Conservation (phyloP, 2,329 filamentous ascomycete genomes). For the Aspergillus brunneoviolaceus region DNA sequence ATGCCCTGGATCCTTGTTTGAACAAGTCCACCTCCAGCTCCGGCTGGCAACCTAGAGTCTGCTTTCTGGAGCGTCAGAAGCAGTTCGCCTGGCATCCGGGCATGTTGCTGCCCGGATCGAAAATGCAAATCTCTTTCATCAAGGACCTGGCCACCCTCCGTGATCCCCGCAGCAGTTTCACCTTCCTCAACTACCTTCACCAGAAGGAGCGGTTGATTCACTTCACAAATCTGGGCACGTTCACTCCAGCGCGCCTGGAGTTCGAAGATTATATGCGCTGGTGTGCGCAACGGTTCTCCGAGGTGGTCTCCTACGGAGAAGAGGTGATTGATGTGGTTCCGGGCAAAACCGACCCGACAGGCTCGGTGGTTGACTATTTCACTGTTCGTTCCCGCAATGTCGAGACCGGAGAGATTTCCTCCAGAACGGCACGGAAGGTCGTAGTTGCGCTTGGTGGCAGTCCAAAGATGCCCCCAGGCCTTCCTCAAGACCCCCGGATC, state of each 20-base stretch:
- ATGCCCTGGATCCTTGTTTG: slow-evolving; percentile 58
- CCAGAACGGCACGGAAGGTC: slow-evolving; percentile 49
- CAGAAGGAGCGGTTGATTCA: slow-evolving; percentile 76
- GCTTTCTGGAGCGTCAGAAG: slow-evolving; percentile 83
- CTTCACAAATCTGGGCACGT: slow-evolving; percentile 88
- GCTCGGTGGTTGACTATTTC: slow-evolving; percentile 62
- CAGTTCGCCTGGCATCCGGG: slow-evolving; percentile 90
- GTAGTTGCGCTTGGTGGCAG: slow-evolving; percentile 67
- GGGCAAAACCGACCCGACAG: slow-evolving; percentile 48
- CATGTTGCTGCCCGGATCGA: slow-evolving; percentile 89
- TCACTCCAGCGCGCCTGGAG: slow-evolving; percentile 79
- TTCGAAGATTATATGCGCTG: slow-evolving; percentile 95
- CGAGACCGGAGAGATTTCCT: slow-evolving; percentile 45
- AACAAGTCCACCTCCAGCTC: slow-evolving; percentile 42
- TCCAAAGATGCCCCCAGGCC: slow-evolving; percentile 67
- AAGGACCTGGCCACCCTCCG: slow-evolving; percentile 91
- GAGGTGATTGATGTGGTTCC: slow-evolving; percentile 73
- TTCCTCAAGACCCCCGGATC: slow-evolving; percentile 69
- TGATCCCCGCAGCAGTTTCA: slow-evolving; percentile 86
- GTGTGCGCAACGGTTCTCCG: slow-evolving; percentile 78
- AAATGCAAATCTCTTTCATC: slow-evolving; percentile 97
- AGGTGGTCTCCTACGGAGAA: slow-evolving; percentile 71
- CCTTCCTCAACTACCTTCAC: slow-evolving; percentile 93
- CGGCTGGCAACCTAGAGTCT: slow-evolving; percentile 62
- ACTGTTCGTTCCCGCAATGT: slow-evolving; percentile 64